Evolutionary conservation across 371 early-diverging fungal genomes (phyloP).

Genomic region (Coemansia sp.): DNA sequence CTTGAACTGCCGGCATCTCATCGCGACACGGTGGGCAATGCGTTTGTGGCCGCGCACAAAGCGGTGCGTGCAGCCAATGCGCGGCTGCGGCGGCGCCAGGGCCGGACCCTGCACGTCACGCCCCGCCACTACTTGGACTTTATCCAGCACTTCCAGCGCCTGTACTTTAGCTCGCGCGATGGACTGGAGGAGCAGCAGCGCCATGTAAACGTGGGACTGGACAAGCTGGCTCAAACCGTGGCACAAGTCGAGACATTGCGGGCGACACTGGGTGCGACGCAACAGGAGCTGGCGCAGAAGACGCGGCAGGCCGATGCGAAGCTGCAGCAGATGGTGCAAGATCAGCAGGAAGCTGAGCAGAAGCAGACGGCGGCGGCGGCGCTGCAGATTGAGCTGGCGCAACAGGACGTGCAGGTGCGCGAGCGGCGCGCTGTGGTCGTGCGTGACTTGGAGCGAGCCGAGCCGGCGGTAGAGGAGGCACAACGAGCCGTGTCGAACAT

Average conservation of each 20-base stretch:
- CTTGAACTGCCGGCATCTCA: conserved; percentile 73
- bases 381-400: conserved; percentile 76
- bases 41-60: conserved; percentile 89
- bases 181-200: conserved; percentile 97
- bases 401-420: conserved; percentile 77
- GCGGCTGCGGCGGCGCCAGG: conserved; percentile 78
- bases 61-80: conserved; percentile 84
- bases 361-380: conserved; percentile 80
- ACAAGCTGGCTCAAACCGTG: conserved; percentile 94
- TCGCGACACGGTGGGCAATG: conserved; percentile 84
- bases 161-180: conserved; percentile 90
- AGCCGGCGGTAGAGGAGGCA: conserved; percentile 96
- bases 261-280: conserved; percentile 82
- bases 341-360: conserved; percentile 93
- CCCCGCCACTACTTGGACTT: conserved; percentile 98
- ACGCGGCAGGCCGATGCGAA: conserved; percentile 90
- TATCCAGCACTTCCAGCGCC: conserved; percentile 86
- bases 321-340: conserved; percentile 92
- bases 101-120: conserved; percentile 82
- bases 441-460: conserved; percentile 89
- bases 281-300: conserved; percentile 85
- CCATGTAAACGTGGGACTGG: conserved; percentile 96
- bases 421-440: conserved; percentile 80
- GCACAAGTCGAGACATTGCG: conserved; percentile 93
- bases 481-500: conserved; percentile 91